Conservation (phyloP, 2,329 filamentous ascomycete genomes). For the Colletotrichum phormii region DNA sequence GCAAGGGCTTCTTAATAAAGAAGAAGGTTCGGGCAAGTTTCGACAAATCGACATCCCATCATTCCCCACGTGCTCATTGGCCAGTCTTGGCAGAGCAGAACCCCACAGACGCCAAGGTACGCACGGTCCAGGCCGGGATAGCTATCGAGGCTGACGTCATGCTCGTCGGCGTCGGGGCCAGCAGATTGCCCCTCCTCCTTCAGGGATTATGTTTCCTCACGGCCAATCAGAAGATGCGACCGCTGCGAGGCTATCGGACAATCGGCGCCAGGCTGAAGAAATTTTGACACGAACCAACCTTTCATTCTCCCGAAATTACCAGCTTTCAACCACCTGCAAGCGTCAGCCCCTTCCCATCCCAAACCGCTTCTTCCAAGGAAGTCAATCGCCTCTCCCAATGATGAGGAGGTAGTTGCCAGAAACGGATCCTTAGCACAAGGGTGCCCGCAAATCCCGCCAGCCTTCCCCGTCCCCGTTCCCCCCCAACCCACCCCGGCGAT, state of each 20-base stretch:
- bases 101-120: neutral
- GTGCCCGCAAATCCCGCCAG: neutral
- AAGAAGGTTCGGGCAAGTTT: neutral
- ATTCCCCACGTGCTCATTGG: slow-evolving; percentile 30
- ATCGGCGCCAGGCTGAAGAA: slow-evolving; percentile 25
- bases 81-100: slow-evolving; percentile 18
- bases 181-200: slow-evolving; percentile 11
- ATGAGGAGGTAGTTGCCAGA: slow-evolving; percentile 4
- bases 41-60: slow-evolving; percentile 22
- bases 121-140: neutral
- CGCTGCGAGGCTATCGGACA: slow-evolving; percentile 20
- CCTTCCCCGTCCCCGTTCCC: neutral
- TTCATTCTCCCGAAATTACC: neutral
- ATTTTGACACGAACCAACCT: slow-evolving; percentile 6
- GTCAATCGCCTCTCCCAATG: neutral
- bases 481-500: slow-evolving; percentile 6
- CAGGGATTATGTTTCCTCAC: neutral
- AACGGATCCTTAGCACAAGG: slow-evolving; percentile 12
- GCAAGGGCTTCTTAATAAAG: neutral
- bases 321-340: neutral
- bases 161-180: neutral
- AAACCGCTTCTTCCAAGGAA: neutral
- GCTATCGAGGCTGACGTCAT: slow-evolving; percentile 25
- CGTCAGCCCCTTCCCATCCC: neutral
- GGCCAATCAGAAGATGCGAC: slow-evolving; percentile 18